Base-by-base conservation (phyloP, 2,329 filamentous ascomycete genomes). In the Capronia coronata region DNA sequence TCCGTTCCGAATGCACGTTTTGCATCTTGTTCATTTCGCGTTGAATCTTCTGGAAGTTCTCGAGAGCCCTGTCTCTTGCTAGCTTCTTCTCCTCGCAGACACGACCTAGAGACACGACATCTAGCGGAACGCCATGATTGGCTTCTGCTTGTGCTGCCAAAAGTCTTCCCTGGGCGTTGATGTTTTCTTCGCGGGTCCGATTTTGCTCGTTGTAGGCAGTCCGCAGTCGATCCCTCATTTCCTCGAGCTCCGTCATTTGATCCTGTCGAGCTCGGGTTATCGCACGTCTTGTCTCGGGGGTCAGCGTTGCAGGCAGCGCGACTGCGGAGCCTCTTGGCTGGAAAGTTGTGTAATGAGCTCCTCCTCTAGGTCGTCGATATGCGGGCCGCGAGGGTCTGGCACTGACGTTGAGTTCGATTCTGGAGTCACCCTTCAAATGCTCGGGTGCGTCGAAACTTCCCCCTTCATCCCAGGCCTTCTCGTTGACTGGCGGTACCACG, bases 401-500 rank as follows among this genome's bases (percentile, higher is more conserved):
- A 35, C 40, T 58, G 44, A 58, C 41, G 22, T 55, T 51, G 32
- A 58, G 42, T 14, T 54, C 50, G 23, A 55, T 51, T 32, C 51
- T 50, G 11, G 35, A 18, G 13, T 58, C 55, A 3, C 23, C 52
- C 38, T 53, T 48, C 40, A 58, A 14, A 10, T 41, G 40, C 30
- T 55, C 49, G 6, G 55, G 55, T 2, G 52, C 55, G 30, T 54
- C 54, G 30, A 58, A 51, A 18, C 54, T 53, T 7, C 30, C 44
- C 14, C 50, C 53, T 30, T 55, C 49, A 34, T 58, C 55, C 55
- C 55, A 58, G 13, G 27, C 40, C 29, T 58, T 45, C 32, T 56
- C 55, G 14, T 14, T 51, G 19, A 58, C 52, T 7, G 55, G 55
- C 6, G 55, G 50, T 22, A 58, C 43, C 8, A 58, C 50, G 19